Percentiles rank a stretch among this genome's conserved stretches.
Evolutionary conservation across 805 yeast genomes (phyloP).

Genomic region (Dipodascopsis uninucleata): DNA sequence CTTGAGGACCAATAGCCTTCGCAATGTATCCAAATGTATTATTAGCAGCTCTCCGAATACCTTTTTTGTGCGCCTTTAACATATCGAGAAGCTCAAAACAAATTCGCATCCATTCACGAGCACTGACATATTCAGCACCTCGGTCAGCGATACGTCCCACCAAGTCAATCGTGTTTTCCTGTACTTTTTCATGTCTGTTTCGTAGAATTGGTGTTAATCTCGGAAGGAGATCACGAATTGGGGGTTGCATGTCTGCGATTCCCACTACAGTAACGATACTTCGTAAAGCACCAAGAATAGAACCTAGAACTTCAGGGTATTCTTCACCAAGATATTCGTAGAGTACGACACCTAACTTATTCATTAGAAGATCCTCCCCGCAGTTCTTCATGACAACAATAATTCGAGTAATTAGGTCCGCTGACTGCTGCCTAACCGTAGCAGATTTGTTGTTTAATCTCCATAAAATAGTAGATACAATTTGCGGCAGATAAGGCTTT

Average conservation of each 20-base stretch:
- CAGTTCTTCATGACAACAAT: conserved; percentile 66
- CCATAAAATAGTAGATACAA: conserved; percentile 67
- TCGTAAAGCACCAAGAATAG: conserved; percentile 68
- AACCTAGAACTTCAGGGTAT: conserved; percentile 88
- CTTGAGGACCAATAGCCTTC: conserved; percentile 91
- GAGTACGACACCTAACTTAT: conserved; percentile 67
- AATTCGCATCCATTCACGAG: conserved; percentile 96
- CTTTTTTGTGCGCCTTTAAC: conserved; percentile 73
- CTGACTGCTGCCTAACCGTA: conserved; percentile 76
- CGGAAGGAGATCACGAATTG: conserved; percentile 76
- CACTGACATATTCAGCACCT: conserved; percentile 78
- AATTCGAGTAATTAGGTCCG: conserved; percentile 64
- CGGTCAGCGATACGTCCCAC: conserved; percentile 78
- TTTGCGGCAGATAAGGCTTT: conserved; percentile 67
- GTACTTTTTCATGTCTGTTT: conserved; percentile 87
- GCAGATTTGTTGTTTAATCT: conserved; percentile 68
- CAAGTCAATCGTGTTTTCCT: conserved; percentile 70
- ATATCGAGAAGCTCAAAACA: conserved; percentile 87
- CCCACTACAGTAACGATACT: conserved; percentile 61
- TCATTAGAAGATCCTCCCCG: conserved; percentile 57
- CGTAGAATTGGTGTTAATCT: conserved; percentile 86
- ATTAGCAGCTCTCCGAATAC: conserved; percentile 80
- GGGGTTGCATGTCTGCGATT: conserved; percentile 65
- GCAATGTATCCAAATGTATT: conserved; percentile 84
- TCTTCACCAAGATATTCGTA: conserved; percentile 93